Evolutionary conservation across 768 basidiomycete species (phyloP).

Genomic region (Paxillus involutus): DNA sequence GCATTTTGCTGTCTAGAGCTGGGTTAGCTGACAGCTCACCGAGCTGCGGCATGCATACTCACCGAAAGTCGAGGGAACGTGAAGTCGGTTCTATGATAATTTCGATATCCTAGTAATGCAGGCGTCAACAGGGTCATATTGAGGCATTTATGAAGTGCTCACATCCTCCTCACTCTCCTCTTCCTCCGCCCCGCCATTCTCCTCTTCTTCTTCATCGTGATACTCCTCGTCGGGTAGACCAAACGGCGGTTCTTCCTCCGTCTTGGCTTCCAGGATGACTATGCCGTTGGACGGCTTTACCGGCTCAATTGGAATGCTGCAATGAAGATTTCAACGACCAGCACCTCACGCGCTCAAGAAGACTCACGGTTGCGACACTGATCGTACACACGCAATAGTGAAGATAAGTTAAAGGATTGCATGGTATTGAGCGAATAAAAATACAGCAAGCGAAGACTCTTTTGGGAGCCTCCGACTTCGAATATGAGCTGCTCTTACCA

Average conservation of each 20-base stretch:
- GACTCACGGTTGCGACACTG: conserved; percentile 69
- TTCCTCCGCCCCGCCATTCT: conserved; percentile 42
- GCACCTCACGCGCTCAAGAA: conserved; percentile 26
- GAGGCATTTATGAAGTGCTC: conserved; percentile 10
- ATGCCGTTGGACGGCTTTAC: conserved; percentile 47
- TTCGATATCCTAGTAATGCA: conserved; percentile 67
- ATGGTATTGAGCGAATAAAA: conserved; percentile 34
- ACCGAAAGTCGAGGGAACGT: conserved; percentile 78
- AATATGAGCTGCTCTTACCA: conserved; percentile 45
- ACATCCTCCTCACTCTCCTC: conserved; percentile 52
- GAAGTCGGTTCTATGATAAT: conserved; percentile 84
- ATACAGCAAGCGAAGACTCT: conserved; percentile 34
- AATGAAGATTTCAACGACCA: conserved; percentile 20
- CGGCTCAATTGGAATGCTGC: conserved; percentile 42
- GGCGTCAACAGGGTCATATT: conserved; percentile 1
- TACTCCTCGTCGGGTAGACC: conserved; percentile 24
- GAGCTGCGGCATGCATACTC: conserved; percentile 14
- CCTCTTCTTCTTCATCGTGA: conserved; percentile 26
- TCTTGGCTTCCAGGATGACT: conserved; percentile 50
- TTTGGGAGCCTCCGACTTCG: conserved; percentile 21
- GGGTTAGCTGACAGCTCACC: not conserved
- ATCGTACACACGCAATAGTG: conserved; percentile 37
- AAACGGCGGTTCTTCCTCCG: conserved; percentile 35
- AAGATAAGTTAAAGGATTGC: conserved; percentile 41
- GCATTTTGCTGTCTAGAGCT: conserved; percentile 35